These are phyloP conservation scores for Paulownia fortunei DNA, from an alignment of 257 asterid genomes.

Conservation along the genomic window DNA sequence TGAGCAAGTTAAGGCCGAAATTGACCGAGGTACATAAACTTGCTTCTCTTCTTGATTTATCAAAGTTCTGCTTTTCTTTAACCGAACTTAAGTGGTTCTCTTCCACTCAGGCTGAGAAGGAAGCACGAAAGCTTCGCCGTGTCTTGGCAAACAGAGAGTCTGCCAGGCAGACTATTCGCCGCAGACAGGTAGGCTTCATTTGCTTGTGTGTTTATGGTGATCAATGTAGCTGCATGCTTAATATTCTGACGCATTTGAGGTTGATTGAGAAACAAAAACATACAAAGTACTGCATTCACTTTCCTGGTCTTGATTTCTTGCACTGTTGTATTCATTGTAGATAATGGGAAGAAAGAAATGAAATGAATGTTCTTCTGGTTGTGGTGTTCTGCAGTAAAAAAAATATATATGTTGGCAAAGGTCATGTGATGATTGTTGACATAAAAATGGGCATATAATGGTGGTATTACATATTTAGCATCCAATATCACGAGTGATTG, in stretches of 20 bases:
- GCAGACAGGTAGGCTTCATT: conserved; percentile 66
- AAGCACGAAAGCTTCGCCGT: conserved; percentile 63
- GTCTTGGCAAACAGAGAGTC: conserved; percentile 89
- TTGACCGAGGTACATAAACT: conserved; percentile 53
- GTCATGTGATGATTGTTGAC: too few species aligned
- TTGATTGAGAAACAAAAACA: not conserved
- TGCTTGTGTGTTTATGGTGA: not conserved
- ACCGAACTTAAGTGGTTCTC: not conserved
- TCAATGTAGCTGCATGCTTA: not conserved
- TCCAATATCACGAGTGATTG: too few species aligned
- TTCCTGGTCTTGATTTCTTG: not conserved
- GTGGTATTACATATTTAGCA: too few species aligned
- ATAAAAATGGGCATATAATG: too few species aligned
- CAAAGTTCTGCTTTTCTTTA: not conserved
- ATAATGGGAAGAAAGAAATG: not conserved
- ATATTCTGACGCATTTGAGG: not conserved
- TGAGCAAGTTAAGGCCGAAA: conserved; percentile 46
- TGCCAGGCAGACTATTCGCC: conserved; percentile 87
- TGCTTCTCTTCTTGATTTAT: not conserved
- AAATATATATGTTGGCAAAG: too few species aligned
- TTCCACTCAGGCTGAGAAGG: conserved; percentile 65
- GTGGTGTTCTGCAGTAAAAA: not conserved
- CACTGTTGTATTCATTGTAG: too few species aligned
- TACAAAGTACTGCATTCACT: not conserved
- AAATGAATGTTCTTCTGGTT: not conserved